Base-by-base conservation (phyloP, 257 asterid species). In the Nicotiana attenuata region DNA sequence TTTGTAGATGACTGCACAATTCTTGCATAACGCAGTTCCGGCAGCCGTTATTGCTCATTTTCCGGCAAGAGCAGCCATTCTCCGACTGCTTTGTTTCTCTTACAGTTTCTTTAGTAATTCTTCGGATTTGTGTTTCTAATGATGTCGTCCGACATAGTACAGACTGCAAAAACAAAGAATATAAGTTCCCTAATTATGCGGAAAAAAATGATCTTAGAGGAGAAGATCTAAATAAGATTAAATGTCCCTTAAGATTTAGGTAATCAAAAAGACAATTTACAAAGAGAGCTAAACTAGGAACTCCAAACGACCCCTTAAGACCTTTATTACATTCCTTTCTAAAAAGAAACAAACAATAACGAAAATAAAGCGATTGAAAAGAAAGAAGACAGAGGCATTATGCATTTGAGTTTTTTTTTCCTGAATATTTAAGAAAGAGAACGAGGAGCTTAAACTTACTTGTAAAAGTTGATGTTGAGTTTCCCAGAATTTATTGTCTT, bases 141-240 rank as follows among this genome's bases (percentile, higher is more conserved):
- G 97, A 82, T 56, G 91, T 96, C 35, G 97, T 92, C 83, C 99
- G 86, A 82, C 91, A 94, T 38, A 96, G 65, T 26, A 92, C 92
- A 3, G 86, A 85, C 99, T 96, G 91, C 87, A 86, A 24, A 2
- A 5, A 11, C 9, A 7, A 22, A 7, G 1, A 60, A 20, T 22
- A 20, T 73, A 0, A 47, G 38, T 22, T 1, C 50, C 13, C 50
- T 73, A 45, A 47, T 14, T 14, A 60, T 28, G 47, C 47, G 47
- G 7, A 8, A 41, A 41, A 1, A 8, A 41, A 41, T 28, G 9
- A 9, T 41, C 11, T 41, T 41, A 45, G 3, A 55, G 29, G 7
- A 65, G 47, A 65, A 65, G 17, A 29, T 7, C 5, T 3, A 20
- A 38, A 20, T 5, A 38, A 69, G 11, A 41, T 26, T 26, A 26